phyloP scores from a whole-genome alignment of 2,329 filamentous ascomycete species.

The Keithomyces neogunnii region DNA sequence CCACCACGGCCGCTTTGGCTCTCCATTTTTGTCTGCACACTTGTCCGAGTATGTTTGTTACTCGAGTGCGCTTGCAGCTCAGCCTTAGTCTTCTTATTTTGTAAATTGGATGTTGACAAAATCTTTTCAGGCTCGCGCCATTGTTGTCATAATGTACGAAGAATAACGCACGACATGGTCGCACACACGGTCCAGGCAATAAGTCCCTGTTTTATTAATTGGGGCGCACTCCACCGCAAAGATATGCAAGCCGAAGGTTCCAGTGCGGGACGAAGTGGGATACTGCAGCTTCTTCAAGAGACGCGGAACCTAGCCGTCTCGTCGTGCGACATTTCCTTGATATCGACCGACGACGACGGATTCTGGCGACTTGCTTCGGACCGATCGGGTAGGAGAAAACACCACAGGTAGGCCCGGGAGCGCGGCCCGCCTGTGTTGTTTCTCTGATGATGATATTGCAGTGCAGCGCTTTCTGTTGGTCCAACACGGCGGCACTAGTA shows the following conservation, averaged over 20 bases:
- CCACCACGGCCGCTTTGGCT: not conserved
- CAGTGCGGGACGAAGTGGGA: not conserved
- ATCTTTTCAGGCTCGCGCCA: not conserved
- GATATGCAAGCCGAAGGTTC: not conserved
- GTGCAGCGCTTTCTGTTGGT: not conserved
- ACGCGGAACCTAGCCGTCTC: not conserved
- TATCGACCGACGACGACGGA: not conserved
- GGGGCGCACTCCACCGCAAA: not conserved
- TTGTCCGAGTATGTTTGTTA: not conserved
- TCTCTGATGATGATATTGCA: not conserved
- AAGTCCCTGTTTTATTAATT: not conserved
- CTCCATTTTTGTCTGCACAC: not conserved
- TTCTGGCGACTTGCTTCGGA: not conserved
- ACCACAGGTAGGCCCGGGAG: not conserved
- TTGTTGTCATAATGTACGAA: not conserved
- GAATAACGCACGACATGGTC: not conserved
- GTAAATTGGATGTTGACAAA: not conserved
- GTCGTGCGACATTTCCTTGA: not conserved
- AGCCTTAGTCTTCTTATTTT: too few relatives aligned
- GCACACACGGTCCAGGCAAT: not conserved
- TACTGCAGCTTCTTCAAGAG: not conserved
- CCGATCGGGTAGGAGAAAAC: not conserved
- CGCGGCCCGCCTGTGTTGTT: not conserved
- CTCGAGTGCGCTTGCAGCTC: too few relatives aligned
- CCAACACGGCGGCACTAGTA: not conserved